Conservation (phyloP, 2,329 filamentous ascomycete species). For the Pyricularia sp. region DNA sequence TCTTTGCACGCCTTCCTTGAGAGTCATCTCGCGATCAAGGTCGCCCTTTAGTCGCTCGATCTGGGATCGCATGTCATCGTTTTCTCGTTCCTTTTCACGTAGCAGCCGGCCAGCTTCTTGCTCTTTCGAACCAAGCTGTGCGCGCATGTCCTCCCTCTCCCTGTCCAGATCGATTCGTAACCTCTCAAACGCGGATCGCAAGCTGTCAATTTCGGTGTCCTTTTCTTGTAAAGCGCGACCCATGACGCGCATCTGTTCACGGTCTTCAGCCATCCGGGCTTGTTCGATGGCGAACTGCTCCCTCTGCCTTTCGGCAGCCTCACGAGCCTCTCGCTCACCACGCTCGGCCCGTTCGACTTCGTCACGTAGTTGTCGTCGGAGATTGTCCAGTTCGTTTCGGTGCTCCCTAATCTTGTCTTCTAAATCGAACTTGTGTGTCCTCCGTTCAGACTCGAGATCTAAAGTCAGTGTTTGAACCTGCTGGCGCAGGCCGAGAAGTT, state of each 20-base stretch:
- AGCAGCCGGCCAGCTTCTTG: slow-evolving; percentile 34
- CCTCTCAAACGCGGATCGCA: neutral
- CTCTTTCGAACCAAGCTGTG: slow-evolving; percentile 36
- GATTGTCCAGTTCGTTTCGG: slow-evolving; percentile 41
- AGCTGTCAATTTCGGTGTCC: slow-evolving; percentile 13
- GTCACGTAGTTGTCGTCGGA: slow-evolving; percentile 34
- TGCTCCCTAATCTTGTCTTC: slow-evolving; percentile 42
- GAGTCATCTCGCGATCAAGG: slow-evolving; percentile 48
- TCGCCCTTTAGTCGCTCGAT: slow-evolving; percentile 34
- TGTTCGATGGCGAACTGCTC: slow-evolving; percentile 54
- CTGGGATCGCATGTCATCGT: slow-evolving; percentile 33
- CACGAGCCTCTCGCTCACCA: slow-evolving; percentile 55
- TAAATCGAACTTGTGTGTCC: slow-evolving; percentile 33
- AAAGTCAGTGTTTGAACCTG: slow-evolving; percentile 30
- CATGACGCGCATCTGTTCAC: slow-evolving; percentile 47
- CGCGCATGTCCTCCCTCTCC: slow-evolving; percentile 54
- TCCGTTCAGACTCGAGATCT: slow-evolving; percentile 29
- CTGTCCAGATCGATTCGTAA: slow-evolving; percentile 14
- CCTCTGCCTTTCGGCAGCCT: slow-evolving; percentile 48
- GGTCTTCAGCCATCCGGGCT: slow-evolving; percentile 40
- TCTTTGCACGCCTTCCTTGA: slow-evolving; percentile 39
- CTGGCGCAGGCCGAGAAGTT: slow-evolving; percentile 40
- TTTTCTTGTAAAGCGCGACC: slow-evolving; percentile 39
- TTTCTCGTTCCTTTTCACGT: slow-evolving; percentile 40
- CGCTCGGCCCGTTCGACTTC: slow-evolving; percentile 46